Base-by-base conservation (phyloP, 257 asterid genomes). In the Penstemon newberryi region DNA sequence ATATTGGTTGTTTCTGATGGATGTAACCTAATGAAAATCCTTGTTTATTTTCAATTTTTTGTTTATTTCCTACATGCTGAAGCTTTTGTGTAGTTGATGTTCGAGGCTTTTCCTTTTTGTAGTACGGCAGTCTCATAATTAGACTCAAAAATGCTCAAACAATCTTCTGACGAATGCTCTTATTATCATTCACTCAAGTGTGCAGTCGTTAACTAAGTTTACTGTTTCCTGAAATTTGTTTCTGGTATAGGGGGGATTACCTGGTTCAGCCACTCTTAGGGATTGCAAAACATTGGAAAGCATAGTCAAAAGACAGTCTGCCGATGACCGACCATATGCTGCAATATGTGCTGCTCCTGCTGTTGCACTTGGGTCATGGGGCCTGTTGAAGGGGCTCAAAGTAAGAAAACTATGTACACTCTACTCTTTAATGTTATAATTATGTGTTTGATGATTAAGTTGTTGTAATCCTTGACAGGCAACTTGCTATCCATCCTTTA, bases 341-440 rank as follows among this genome's bases (percentile, higher is more conserved):
- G 98, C 98, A 56, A 86, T 93, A 72, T 93, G 98, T 82, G 98
- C 98, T 11, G 85, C 98, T 75, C 97, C 98, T 60, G 97, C 97
- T 10, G 92, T 90, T 57, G 96, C 89, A 13, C 90, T 93, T 73
- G 97, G 90, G 41, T 82, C 97, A 9, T 93, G 98, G 98, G 97
- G 95, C 45, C 79, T 93, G 71, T 68, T 93, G 73, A 87, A 88
- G 80, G 98, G 96, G 57, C 77, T 86, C 80, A 88, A 88, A 76
- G 98, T 87, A 59, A 72, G 73, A 64, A 67, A 56, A 40, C 33
- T 25, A 25, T 40, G n/a, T 41, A 8, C 52, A 43, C 44, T 60
- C 67, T 18, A 50, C 36, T 56, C 58, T 33, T 42, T 52, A 60
- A 1, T 39, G 18, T 61, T 5, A 25, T 58, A 13, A 58, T 49